These are phyloP conservation scores for Avena sativa DNA, from an alignment of 176 grass and related monocot species.

Conservation along the genomic window DNA sequence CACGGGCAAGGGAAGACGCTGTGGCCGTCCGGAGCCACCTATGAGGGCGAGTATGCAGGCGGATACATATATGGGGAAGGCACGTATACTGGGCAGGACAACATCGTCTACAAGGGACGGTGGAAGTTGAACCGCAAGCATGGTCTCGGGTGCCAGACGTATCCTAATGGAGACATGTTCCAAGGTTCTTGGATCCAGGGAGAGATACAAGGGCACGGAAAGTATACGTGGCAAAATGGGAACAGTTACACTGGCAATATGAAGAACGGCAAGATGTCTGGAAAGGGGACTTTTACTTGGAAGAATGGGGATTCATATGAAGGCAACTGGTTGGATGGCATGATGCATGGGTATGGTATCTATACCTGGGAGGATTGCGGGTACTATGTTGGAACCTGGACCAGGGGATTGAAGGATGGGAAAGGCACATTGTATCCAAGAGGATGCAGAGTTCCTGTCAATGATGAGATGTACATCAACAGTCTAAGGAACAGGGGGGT, in stretches of 20 bases:
- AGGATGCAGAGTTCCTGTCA: slow-evolving; percentile 81
- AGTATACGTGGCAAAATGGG: slow-evolving; percentile 84
- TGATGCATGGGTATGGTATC: slow-evolving; percentile 90
- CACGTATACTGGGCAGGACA: slow-evolving; percentile 61
- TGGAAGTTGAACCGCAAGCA: slow-evolving; percentile 93
- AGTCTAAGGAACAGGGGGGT: slow-evolving; percentile 79
- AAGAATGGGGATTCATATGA: slow-evolving; percentile 90
- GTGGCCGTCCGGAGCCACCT: slow-evolving; percentile 69
- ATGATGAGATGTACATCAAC: slow-evolving; percentile 67
- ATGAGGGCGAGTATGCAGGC: slow-evolving; percentile 82
- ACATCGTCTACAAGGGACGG: slow-evolving; percentile 72
- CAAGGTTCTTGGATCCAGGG: slow-evolving; percentile 97
- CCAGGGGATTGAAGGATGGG: slow-evolving; percentile 93
- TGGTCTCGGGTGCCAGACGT: slow-evolving; percentile 81
- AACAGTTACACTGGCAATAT: slow-evolving; percentile 84
- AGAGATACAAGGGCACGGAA: slow-evolving; percentile 79
- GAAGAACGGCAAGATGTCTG: slow-evolving; percentile 88
- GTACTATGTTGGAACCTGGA: slow-evolving; percentile 92
- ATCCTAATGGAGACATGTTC: slow-evolving; percentile 79
- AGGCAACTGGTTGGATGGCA: slow-evolving; percentile 89
- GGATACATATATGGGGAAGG: slow-evolving; percentile 88
- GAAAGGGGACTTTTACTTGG: slow-evolving; percentile 94
- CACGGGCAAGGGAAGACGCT: slow-evolving; percentile 75
- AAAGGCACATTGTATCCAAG: slow-evolving; percentile 93
- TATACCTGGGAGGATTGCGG: slow-evolving; percentile 83